These are phyloP conservation scores for Auxenochlorella pyrenoidosa DNA, from an alignment of 139 green algal species.

Conservation along the genomic window DNA sequence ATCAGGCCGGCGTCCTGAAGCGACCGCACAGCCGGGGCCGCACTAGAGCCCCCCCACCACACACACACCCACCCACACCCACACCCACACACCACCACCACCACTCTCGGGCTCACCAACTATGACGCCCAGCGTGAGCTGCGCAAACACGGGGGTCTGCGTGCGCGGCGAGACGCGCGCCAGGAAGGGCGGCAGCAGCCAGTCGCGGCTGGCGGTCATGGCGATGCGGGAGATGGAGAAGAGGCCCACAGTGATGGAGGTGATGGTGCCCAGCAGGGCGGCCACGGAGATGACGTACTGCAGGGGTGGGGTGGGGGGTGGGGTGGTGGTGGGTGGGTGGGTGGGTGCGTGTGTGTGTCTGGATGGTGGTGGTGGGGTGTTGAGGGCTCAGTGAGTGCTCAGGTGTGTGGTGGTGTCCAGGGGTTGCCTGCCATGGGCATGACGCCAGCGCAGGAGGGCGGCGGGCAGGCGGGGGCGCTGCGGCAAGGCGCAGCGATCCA, in stretches of 20 bases:
- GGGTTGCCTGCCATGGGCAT: background rate
- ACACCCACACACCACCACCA: background rate
- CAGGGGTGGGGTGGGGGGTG: background rate
- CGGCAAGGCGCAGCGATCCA: no score
- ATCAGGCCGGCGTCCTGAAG: no score
- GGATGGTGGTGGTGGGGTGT: no score
- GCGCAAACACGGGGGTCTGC: conserved; percentile 47
- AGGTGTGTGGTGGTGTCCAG: no score
- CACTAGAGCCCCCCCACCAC: no score
- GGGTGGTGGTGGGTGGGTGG: no score
- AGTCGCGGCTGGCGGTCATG: conserved; percentile 38
- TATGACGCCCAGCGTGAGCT: conserved; percentile 27
- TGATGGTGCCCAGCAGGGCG: conserved; percentile 27
- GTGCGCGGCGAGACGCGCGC: conserved; percentile 32
- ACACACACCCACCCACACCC: no score
- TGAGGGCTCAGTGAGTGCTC: no score
- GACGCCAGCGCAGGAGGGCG: no score
- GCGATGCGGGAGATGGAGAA: conserved; percentile 39
- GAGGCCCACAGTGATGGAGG: conserved; percentile 38
- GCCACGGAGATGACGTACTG: conserved; percentile 32
- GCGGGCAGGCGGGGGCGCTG: no score
- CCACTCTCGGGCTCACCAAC: conserved; percentile 15
- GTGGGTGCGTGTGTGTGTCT: no score
- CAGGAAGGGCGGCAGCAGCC: conserved; percentile 46
- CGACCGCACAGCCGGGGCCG: no score